A percentile compares a stretch with the other conserved stretches of the same genome.
Evolutionary conservation across 1,139 yeast genomes (phyloP).

Genomic region (Komagataea norvegica): DNA sequence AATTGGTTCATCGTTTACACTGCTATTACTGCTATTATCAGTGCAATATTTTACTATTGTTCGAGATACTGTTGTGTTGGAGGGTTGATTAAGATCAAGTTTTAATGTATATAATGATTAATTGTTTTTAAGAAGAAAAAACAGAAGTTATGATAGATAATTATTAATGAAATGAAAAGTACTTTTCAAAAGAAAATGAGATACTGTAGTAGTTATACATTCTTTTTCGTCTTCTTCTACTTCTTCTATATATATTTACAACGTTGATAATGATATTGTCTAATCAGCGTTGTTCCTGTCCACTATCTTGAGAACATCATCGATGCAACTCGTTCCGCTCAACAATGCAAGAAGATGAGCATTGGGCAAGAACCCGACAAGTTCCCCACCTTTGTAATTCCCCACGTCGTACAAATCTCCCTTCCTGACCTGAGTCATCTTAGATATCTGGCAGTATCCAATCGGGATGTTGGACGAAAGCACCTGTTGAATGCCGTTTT

Average conservation of each 20-base stretch:
- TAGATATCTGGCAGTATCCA: slow-evolving; percentile 42
- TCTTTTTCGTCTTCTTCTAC: no score
- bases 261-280: no score
- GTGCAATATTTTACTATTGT: slow-evolving; percentile 27
- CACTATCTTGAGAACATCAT: not conserved
- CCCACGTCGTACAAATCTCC: slow-evolving; percentile 34
- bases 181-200: no score
- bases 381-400: slow-evolving; percentile 40
- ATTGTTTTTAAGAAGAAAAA: not conserved
- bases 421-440: slow-evolving; percentile 19
- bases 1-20: slow-evolving; percentile 34
- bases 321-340: slow-evolving; percentile 5
- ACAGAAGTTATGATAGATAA: no score
- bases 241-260: no score
- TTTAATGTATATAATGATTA: not conserved
- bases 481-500: slow-evolving; percentile 53
- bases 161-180: no score
- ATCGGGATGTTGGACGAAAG: slow-evolving; percentile 53
- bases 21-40: slow-evolving; percentile 31
- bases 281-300: slow-evolving; percentile 1
- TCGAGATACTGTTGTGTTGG: slow-evolving; percentile 34
- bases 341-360: slow-evolving; percentile 19
- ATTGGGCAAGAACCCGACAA: slow-evolving; percentile 43
- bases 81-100: not conserved
- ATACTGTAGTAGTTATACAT: no score